Percentiles rank a stretch among this genome's conserved stretches.
phyloP scores from a whole-genome alignment of 306 rosid species.

The Lathyrus sativus region DNA sequence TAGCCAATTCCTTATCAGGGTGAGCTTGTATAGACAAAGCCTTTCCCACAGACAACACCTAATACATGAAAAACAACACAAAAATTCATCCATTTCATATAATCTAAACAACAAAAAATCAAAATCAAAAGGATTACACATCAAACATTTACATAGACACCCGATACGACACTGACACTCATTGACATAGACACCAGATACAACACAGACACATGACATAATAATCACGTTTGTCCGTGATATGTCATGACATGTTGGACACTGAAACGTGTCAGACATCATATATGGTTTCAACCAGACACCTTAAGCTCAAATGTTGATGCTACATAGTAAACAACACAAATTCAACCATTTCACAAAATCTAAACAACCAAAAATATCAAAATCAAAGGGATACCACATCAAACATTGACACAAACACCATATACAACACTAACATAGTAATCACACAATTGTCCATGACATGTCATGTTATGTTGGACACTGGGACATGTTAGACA shows the following conservation, averaged over 20 bases:
- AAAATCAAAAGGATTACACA: not conserved
- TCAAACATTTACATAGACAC: not conserved
- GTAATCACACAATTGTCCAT: not conserved
- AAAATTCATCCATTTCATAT: constrained; percentile 1
- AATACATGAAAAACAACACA: constrained; percentile 26
- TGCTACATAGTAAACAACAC: not conserved
- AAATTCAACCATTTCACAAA: not conserved
- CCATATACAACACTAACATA: not conserved
- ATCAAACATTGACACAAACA: not conserved
- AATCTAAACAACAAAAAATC: not conserved
- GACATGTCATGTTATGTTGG: not conserved
- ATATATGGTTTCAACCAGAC: not conserved
- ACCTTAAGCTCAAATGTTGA: not conserved
- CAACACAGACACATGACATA: not conserved
- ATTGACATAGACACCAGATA: not conserved
- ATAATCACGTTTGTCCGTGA: not conserved
- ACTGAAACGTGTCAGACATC: not conserved
- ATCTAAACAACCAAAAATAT: not conserved
- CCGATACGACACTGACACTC: not conserved
- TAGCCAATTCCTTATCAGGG: constrained; percentile 90
- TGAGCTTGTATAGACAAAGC: constrained; percentile 97
- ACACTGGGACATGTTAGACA: not conserved
- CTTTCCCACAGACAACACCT: constrained; percentile 89
- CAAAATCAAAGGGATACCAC: not conserved
- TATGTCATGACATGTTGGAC: not conserved